phyloP scores from a whole-genome alignment of 352 stramenopile genomes.

The Thalassiosira mediterranea region DNA sequence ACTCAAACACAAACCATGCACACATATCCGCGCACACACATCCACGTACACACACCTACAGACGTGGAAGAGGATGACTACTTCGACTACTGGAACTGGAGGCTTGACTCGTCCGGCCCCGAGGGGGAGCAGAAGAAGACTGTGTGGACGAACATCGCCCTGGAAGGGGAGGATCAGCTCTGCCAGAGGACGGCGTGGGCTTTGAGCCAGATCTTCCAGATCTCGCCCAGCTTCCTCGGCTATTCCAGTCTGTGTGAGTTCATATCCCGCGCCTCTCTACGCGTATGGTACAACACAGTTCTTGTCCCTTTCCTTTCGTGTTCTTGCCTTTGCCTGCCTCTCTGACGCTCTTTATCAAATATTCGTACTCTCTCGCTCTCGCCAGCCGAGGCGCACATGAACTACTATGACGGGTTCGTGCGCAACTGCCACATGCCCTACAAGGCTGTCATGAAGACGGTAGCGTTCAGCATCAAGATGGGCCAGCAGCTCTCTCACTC shows the following conservation, averaged over 20 bases:
- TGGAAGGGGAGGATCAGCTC: slow-evolving; percentile 60
- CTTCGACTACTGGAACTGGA: slow-evolving; percentile 52
- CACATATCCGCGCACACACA: too few relatives aligned
- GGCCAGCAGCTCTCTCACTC: slow-evolving; percentile 32
- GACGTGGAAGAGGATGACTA: slow-evolving; percentile 33
- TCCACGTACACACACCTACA: too few relatives aligned
- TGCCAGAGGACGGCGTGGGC: slow-evolving; percentile 63
- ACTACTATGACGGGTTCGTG: slow-evolving; percentile 44
- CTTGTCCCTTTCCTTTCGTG: too few relatives aligned
- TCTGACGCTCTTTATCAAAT: too few relatives aligned
- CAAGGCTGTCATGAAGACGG: slow-evolving; percentile 35
- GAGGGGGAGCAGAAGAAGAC: slow-evolving; percentile 52
- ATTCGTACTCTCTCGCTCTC: not conserved
- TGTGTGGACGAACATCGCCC: slow-evolving; percentile 52
- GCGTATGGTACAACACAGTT: too few relatives aligned
- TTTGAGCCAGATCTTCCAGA: slow-evolving; percentile 60
- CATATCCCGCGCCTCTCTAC: too few relatives aligned
- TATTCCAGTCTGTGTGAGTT: slow-evolving; percentile 12
- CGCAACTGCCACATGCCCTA: slow-evolving; percentile 31
- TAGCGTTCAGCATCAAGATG: slow-evolving; percentile 45
- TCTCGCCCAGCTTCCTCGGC: slow-evolving; percentile 6
- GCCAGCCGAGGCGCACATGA: slow-evolving; percentile 21
- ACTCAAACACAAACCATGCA: not conserved
- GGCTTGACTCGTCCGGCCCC: slow-evolving; percentile 20
- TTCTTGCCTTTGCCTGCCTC: too few relatives aligned